These are phyloP conservation scores for Salix dunnii DNA, from an alignment of 345 rosid species.

Conservation along the genomic window DNA sequence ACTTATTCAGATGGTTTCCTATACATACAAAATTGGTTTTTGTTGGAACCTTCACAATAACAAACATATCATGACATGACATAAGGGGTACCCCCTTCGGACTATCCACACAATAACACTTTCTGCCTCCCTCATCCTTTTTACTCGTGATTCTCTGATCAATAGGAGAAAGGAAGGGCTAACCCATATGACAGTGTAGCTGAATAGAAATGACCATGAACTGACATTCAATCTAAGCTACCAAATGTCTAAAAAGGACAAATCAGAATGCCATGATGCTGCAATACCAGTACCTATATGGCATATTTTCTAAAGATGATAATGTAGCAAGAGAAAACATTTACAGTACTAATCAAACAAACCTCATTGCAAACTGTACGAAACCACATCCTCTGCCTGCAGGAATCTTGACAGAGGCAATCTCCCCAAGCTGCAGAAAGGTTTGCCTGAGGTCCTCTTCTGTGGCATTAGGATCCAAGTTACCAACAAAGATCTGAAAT, in stretches of 20 bases:
- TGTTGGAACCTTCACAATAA: neutral
- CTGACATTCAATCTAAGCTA: neutral
- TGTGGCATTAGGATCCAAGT: constrained; percentile 74
- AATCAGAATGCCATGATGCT: neutral
- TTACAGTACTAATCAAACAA: neutral
- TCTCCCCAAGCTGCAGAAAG: constrained; percentile 71
- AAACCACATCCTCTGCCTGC: constrained; percentile 83
- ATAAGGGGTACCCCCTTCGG: neutral
- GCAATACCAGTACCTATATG: neutral
- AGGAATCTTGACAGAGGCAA: constrained; percentile 77
- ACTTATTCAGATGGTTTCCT: neutral
- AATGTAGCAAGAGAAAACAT: neutral
- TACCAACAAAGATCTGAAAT: constrained; percentile 68
- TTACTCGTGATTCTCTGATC: constrained; percentile 9
- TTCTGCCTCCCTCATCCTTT: constrained; percentile 12
- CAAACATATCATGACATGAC: neutral
- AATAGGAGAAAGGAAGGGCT: constrained; percentile 9
- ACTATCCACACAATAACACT: constrained; percentile 2
- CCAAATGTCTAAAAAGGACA: neutral
- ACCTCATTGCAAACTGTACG: constrained; percentile 79
- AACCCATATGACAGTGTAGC: neutral
- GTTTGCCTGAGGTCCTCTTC: constrained; percentile 83
- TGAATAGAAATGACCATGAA: neutral
- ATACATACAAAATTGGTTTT: neutral
- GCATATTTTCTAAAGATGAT: neutral